These are phyloP conservation scores for Venturiaceae sp. DNA, from an alignment of 2,329 filamentous ascomycete genomes.

Conservation along the genomic window DNA sequence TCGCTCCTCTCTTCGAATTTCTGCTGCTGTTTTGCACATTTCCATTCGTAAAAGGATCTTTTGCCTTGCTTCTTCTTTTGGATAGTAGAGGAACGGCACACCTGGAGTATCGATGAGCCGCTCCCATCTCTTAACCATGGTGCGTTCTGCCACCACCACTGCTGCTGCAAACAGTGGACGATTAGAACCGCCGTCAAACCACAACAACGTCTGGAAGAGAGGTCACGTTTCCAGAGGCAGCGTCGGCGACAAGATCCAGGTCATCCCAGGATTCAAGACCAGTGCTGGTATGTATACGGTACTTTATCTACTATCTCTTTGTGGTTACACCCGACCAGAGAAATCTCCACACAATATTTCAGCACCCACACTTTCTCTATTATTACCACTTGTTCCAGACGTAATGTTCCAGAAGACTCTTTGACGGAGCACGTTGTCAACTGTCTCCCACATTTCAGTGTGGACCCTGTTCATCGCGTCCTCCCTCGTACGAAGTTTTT, in stretches of 20 bases:
- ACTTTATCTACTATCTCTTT: not conserved
- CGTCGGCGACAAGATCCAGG: slow-evolving; percentile 8
- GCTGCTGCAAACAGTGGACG: not conserved
- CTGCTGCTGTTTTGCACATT: not conserved
- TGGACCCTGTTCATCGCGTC: not conserved
- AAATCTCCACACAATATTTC: not conserved
- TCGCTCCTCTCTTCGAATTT: not conserved
- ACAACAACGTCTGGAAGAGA: not conserved
- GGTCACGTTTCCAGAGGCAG: slow-evolving; percentile 3
- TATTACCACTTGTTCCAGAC: not conserved
- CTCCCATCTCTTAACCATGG: not conserved
- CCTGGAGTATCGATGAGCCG: not conserved
- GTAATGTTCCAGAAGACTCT: not conserved
- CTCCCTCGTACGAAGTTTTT: not conserved
- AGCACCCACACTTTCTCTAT: not conserved
- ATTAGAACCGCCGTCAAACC: not conserved
- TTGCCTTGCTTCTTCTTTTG: not conserved
- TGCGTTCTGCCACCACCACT: not conserved
- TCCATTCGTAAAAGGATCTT: not conserved
- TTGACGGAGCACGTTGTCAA: not conserved
- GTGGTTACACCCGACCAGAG: not conserved
- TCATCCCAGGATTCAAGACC: slow-evolving; percentile 9
- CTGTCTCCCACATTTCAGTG: not conserved
- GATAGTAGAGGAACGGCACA: not conserved
- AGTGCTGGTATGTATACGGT: slow-evolving; percentile 5